Percentiles rank a stretch among this genome's conserved stretches.
Evolutionary conservation across 1,139 yeast species (phyloP).

Genomic region (Suhomyces yuchorum): DNA sequence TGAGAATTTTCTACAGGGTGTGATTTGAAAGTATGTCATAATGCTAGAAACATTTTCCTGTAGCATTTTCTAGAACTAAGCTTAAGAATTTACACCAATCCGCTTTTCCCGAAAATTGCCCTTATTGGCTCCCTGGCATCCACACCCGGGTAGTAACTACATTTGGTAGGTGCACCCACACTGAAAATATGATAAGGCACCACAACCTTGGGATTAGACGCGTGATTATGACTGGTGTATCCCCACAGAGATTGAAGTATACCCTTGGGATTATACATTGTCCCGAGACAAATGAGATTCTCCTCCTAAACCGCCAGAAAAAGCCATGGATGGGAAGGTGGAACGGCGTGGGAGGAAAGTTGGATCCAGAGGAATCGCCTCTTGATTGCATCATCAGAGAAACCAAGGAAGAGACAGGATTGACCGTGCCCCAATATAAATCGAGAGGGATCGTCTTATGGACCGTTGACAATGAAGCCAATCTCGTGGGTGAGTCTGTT

Average conservation of each 20-base stretch:
- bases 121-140: too few relatives aligned
- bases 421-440: slow-evolving; percentile 28
- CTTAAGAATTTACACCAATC: too few relatives aligned
- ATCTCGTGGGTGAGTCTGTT: slow-evolving; percentile 20
- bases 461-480: slow-evolving; percentile 25
- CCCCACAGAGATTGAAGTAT: slow-evolving; percentile 23
- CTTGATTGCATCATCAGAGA: slow-evolving; percentile 46
- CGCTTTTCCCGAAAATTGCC: too few relatives aligned
- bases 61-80: too few relatives aligned
- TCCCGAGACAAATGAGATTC: slow-evolving; percentile 33
- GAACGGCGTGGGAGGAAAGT: slow-evolving; percentile 55
- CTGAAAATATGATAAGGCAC: not conserved
- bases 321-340: slow-evolving; percentile 56
- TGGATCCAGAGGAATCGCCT: slow-evolving; percentile 40
- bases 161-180: not conserved
- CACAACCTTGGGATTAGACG: not conserved
- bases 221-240: slow-evolving; percentile 4
- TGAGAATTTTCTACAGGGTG: too few relatives aligned
- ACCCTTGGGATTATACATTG: slow-evolving; percentile 46
- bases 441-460: slow-evolving; percentile 45
- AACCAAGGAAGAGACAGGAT: slow-evolving; percentile 48
- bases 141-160: too few relatives aligned
- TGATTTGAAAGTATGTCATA: too few relatives aligned
- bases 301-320: slow-evolving; percentile 46
- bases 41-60: too few relatives aligned